Evolutionary conservation across 495 filamentous ascomycete genomes (phyloP), one percentile per base, ranked within the genome.

Genomic region (Aspergillus indologenus): DNA sequence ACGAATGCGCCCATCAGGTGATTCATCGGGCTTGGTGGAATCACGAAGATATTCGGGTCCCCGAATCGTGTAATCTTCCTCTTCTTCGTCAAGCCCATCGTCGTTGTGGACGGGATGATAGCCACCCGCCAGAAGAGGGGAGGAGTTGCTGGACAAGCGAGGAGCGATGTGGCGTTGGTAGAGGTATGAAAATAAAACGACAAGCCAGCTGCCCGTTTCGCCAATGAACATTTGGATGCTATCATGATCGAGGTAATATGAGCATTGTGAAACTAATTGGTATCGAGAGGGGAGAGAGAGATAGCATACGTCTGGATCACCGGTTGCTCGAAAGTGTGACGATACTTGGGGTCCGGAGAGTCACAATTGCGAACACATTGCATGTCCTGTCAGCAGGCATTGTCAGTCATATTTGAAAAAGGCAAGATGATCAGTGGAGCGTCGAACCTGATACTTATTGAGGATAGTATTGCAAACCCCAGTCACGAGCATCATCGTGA

Each of bases 381-480:
- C 81, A 95, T 92, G 73, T 98, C 94, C 91, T 95, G 58, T 50
- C 24, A 49, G 53, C 49, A n/a, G n/a, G n/a, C 45, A 40, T 43
- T 58, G 59, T 50, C 26, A 66, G 56, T 45, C 20, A 40, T 11
- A 6, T 9, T 19, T 31, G 44, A 53, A 34, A 60, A n/a, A n/a
- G n/a, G 50, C 43, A 44, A 47, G 6, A 17, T 40, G 26, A 43
- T 26, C 7, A 47, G 45, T 18, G 34, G 53, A 19, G 51, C 1
- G 51, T 54, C 60, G 31, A 68, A 91, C 91, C 75, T 98, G 94
- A 64, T 92, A 96, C 64, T 98, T 98, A 63, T 94, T 96, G 65
- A 98, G 79, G 56, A 98, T 85, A 2, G 94, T 98, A 68, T 98
- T 98, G 81, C 91, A 96, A 50, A 97, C 92, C 44, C 94, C 94